A percentile compares a stretch with the other conserved stretches of the same genome.
These are phyloP conservation scores for Elsinoe ampelina DNA, from an alignment of 2,329 filamentous ascomycete species.

Conservation along the genomic window DNA sequence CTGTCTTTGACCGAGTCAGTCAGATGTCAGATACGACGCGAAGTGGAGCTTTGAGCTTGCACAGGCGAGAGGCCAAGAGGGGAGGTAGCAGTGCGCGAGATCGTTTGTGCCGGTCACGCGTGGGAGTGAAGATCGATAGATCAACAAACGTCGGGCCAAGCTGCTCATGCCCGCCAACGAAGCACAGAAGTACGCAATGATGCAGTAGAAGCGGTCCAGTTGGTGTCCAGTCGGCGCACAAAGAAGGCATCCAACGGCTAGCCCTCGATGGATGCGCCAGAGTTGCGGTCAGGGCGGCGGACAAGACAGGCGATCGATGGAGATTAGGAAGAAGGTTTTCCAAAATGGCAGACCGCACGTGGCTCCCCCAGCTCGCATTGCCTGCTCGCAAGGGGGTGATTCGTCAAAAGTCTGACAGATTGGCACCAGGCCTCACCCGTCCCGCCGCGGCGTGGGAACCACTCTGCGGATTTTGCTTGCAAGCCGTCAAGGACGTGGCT, in stretches of 20 bases:
- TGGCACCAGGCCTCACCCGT: constrained; percentile 3
- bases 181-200: not conserved
- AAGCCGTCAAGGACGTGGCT: not conserved
- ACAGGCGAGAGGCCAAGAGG: constrained; percentile 3
- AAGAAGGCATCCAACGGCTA: not conserved
- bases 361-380: constrained; percentile 5
- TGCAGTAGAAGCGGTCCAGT: not conserved
- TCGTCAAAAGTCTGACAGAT: not conserved
- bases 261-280: not conserved
- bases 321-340: not conserved
- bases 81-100: constrained; percentile 5
- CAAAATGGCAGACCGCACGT: not conserved
- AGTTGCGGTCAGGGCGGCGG: constrained; percentile 6
- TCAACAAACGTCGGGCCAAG: not conserved
- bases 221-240: not conserved
- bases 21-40: constrained; percentile 1
- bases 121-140: not conserved
- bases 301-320: constrained; percentile 8
- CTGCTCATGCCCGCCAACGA: not conserved
- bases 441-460: not conserved
- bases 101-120: constrained; percentile 9
- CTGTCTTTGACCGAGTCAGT: not conserved
- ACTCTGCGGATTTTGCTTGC: not conserved
- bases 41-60: not conserved
- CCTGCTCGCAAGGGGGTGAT: constrained; percentile 9